A percentile compares a stretch with the other conserved stretches of the same genome.
Conservation (phyloP, 768 basidiomycete species). For the Suillus variegatus region DNA sequence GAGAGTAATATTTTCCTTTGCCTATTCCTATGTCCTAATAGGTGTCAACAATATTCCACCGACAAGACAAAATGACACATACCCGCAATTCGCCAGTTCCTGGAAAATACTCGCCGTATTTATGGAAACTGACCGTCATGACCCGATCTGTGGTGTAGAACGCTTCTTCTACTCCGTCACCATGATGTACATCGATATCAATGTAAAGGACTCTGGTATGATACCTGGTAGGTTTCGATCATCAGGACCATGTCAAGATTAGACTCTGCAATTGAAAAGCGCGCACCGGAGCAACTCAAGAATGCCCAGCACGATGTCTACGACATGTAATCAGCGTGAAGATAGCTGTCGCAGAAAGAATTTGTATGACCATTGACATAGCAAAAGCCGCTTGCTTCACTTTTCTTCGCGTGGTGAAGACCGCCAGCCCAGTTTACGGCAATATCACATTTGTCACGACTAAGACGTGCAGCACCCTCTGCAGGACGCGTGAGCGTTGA, state of each 20-base stretch:
- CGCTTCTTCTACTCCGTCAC: conserved; percentile 98
- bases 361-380: conserved; percentile 85
- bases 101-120: conserved; percentile 99
- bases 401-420: conserved; percentile 98
- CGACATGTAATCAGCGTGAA: conserved; percentile 1
- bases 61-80: conserved; percentile 25
- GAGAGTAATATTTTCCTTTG: conserved; percentile 91
- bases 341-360: background rate
- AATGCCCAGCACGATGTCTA: conserved; percentile 97
- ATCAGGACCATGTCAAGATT: background rate
- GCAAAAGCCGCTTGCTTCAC: conserved; percentile 98
- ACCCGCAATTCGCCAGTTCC: conserved; percentile 97
- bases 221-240: conserved; percentile 52
- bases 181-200: conserved; percentile 98
- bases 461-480: conserved; percentile 97
- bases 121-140: conserved; percentile 98
- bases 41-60: conserved; percentile 14
- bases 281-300: conserved; percentile 84
- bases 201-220: conserved; percentile 95
- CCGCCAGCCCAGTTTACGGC: conserved; percentile 99
- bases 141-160: conserved; percentile 99
- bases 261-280: conserved; percentile 2
- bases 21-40: conserved; percentile 85
- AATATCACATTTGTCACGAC: conserved; percentile 97
- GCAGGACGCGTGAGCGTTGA: conserved; percentile 12